Evolutionary conservation across 75 land plant species (phyloP).

Genomic region (Pseudotsuga menziesii): DNA sequence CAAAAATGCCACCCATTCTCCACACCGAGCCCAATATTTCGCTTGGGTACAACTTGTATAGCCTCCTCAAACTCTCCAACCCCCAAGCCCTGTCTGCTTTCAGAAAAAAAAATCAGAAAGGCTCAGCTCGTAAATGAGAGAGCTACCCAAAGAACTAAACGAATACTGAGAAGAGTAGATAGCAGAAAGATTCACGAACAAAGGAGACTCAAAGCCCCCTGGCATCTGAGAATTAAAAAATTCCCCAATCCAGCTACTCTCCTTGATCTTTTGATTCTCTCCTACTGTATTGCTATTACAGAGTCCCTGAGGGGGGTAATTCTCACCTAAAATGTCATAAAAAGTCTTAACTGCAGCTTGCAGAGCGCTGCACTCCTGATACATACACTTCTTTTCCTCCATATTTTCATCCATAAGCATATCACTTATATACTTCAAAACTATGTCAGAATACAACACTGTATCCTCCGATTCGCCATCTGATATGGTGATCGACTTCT

Average conservation of each 20-base stretch:
- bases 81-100: not conserved
- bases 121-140: slow-evolving; percentile 3
- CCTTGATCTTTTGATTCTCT: not conserved
- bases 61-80: not conserved
- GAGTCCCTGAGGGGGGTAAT: slow-evolving; percentile 10
- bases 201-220: slow-evolving; percentile 4
- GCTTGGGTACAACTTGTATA: not conserved
- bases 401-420: too few relatives aligned
- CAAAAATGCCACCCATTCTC: not conserved
- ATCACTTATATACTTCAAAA: too few relatives aligned
- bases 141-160: slow-evolving; percentile 2
- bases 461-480: too few relatives aligned
- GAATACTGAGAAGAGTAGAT: not conserved
- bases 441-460: too few relatives aligned
- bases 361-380: slow-evolving; percentile 42
- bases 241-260: slow-evolving; percentile 1
- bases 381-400: slow-evolving; percentile 45
- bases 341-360: slow-evolving; percentile 67
- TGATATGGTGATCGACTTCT: too few relatives aligned
- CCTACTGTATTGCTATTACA: not conserved
- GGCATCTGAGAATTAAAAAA: not conserved
- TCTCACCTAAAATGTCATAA: too few relatives aligned
- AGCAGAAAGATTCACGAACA: not conserved
- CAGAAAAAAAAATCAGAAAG: slow-evolving; percentile 4
- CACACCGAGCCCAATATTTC: not conserved